phyloP scores from a whole-genome alignment of 2,329 filamentous ascomycete species.

The Colletotrichum sublineola region DNA sequence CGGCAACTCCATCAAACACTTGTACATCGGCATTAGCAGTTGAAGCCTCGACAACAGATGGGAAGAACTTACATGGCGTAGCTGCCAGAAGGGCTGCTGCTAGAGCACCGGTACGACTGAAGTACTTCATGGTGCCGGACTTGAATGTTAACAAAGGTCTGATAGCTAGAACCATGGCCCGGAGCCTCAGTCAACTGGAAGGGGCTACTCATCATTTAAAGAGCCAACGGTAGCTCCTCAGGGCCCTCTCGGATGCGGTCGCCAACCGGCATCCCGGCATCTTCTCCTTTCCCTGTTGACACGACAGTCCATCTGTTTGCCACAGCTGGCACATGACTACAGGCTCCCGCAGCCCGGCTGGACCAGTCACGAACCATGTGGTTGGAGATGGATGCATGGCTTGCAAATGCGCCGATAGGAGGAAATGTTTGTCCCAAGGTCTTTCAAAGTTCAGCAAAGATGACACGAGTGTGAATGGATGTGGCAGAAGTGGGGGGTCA shows the following conservation, averaged over 20 bases:
- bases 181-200: background rate
- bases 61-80: constrained; percentile 23
- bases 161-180: constrained; percentile 5
- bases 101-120: constrained; percentile 37
- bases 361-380: constrained; percentile 23
- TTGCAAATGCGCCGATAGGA: constrained; percentile 40
- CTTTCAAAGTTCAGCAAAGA: background rate
- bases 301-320: background rate
- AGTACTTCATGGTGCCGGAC: constrained; percentile 38
- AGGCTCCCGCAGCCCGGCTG: constrained; percentile 6
- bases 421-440: constrained; percentile 26
- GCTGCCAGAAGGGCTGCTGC: constrained; percentile 36
- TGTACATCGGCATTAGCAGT: constrained; percentile 8
- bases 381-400: constrained; percentile 22
- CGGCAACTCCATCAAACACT: constrained; percentile 40
- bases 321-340: constrained; percentile 31
- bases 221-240: background rate
- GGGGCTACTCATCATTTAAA: constrained; percentile 26
- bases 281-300: constrained; percentile 28
- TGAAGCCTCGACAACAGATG: background rate
- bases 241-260: background rate
- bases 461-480: background rate
- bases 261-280: background rate
- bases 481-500: constrained; percentile 3
- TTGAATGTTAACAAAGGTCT: constrained; percentile 30